A percentile compares a stretch with the other conserved stretches of the same genome.
phyloP scores from a whole-genome alignment of 768 basidiomycete genomes.

The Mycena belliarum region DNA sequence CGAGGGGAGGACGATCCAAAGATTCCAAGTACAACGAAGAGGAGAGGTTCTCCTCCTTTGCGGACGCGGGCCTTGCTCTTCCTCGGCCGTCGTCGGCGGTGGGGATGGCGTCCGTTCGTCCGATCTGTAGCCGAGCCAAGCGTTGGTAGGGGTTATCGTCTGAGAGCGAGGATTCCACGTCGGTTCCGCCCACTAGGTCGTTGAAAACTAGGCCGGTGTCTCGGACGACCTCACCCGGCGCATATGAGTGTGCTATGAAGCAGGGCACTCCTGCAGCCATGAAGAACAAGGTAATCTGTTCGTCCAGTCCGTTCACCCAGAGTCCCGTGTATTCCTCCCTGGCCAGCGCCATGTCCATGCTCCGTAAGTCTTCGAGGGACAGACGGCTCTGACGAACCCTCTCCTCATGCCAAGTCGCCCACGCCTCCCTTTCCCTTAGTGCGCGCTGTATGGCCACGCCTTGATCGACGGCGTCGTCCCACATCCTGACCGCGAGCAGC shows the following conservation, averaged over 20 bases:
- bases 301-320: not conserved
- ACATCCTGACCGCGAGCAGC: not conserved
- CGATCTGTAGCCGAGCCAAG: no score
- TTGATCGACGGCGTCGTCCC: not conserved
- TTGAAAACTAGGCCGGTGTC: no score
- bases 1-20: no score
- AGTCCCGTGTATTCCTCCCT: not conserved
- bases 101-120: no score
- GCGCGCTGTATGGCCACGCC: not conserved
- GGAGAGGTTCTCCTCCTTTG: no score
- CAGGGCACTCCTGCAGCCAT: not conserved
- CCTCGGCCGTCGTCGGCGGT: no score
- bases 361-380: not conserved
- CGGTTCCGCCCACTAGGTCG: not conserved
- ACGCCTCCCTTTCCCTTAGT: not conserved
- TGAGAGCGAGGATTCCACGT: no score
- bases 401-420: not conserved
- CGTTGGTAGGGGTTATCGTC: no score
- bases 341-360: not conserved
- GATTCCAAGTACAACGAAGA: no score
- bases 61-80: no score
- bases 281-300: not conserved
- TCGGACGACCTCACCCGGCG: no score
- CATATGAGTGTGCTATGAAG: slow-evolving; percentile 1
- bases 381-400: no score